Evolutionary conservation across 2,329 filamentous ascomycete species (phyloP), one percentile per base, ranked within the genome.

Genomic region (Pseudogymnoascus sp.): DNA sequence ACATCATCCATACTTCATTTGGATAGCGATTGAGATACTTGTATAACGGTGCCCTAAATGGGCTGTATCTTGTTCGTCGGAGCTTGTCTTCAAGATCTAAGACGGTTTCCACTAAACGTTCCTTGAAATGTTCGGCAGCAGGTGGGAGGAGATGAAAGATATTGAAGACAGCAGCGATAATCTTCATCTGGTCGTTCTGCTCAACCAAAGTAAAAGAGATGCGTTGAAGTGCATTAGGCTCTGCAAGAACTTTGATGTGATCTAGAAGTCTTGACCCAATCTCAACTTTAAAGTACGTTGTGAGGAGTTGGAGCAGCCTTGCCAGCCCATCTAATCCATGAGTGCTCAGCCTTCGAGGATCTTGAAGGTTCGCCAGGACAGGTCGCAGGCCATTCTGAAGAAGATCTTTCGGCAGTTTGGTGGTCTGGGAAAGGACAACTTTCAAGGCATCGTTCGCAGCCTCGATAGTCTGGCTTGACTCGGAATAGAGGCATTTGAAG

Each of bases 231-330:
- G 86, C 83, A 62, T 81, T 83, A 2, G 90, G 84, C 65, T 97
- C 92, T 1, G 93, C 93, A 68, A 99, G 92, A 10, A 88, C 85
- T 73, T 93, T 93, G 77, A 97, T 89, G 71, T 99, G 95, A 68
- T 98, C 93, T 8, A 99, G 81, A n/a, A 99, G 79, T 23, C 95
- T 86, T 21, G 91, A 85, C 6, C 95, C 96, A 63, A 99, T 99
- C 74, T 99, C 95, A 0, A 98, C 93, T 77, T 99, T 99, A 78
- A 99, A 99, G 75, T 99, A 99, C 65, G 95, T 98, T 0, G 93
- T 99, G 16, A 99, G 80, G 1, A 99, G 81, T 68, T 95, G 93
- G 66, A 99, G 78, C 1, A 99, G 81, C 41, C 93, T 87, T 16
- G 93, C 93, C 34, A 99, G 80, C 25, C 96, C 96, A 73, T 98